A percentile compares a stretch with the other conserved stretches of the same genome.
phyloP scores from a whole-genome alignment of 164 flowering plant species.

The Houttuynia cordata region DNA sequence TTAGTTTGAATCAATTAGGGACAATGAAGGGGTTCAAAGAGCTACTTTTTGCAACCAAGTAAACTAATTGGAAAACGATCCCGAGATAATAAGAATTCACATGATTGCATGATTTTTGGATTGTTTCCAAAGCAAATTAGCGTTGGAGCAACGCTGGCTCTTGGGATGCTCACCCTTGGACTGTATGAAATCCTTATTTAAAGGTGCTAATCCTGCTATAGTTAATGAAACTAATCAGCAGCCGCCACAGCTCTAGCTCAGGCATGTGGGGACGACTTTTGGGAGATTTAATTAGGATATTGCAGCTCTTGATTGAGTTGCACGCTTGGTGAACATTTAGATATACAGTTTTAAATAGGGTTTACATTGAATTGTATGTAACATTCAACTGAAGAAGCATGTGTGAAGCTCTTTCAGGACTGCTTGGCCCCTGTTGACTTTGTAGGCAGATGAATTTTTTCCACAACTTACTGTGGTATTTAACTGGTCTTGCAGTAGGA shows the following conservation, averaged over 20 bases:
- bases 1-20: too few relatives aligned
- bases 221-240: constrained; percentile 8
- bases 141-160: constrained; percentile 19
- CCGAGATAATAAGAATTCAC: constrained; percentile 25
- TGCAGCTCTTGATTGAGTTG: constrained; percentile 12
- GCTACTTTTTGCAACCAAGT: background rate
- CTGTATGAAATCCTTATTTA: constrained; percentile 4
- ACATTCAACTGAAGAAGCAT: too few relatives aligned
- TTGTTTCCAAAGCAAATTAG: constrained; percentile 38
- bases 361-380: too few relatives aligned
- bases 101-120: constrained; percentile 22
- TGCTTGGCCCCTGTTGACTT: too few relatives aligned
- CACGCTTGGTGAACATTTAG: constrained; percentile 11
- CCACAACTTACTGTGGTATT: too few relatives aligned
- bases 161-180: constrained; percentile 31
- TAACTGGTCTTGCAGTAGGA: too few relatives aligned
- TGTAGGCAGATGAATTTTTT: too few relatives aligned
- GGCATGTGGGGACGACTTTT: constrained; percentile 28
- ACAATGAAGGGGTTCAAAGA: background rate
- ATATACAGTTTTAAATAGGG: background rate
- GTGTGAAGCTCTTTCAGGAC: too few relatives aligned
- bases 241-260: constrained; percentile 26
- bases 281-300: constrained; percentile 4
- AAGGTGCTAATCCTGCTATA: background rate
- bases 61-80: constrained; percentile 32